Evolutionary conservation across 1,284 basidiomycete genomes (phyloP).

Genomic region (Ustilago loliicola): DNA sequence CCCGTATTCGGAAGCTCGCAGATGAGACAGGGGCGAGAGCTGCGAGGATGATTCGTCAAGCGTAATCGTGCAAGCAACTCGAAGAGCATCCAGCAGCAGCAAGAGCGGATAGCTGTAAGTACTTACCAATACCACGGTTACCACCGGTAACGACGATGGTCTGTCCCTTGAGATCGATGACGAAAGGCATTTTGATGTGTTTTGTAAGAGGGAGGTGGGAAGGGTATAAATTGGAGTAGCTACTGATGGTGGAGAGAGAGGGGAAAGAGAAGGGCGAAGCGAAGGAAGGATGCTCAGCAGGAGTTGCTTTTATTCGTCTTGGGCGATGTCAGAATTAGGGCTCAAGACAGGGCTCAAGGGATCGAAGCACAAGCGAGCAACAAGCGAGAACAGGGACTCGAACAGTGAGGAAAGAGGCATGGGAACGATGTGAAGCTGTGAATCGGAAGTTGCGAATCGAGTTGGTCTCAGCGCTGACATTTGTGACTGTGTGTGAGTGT

Average conservation of each 20-base stretch:
- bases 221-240: neutral
- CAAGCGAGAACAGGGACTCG: conserved; percentile 1
- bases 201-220: neutral
- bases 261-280: neutral
- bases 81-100: conserved; percentile 3
- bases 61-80: neutral
- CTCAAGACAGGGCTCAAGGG: neutral
- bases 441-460: conserved; percentile 11
- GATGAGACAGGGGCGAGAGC: too few relatives aligned
- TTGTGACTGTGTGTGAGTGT: neutral
- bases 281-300: neutral
- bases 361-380: neutral
- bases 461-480: conserved; percentile 10
- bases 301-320: conserved; percentile 6
- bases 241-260: neutral
- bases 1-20: too few relatives aligned
- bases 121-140: conserved; percentile 69
- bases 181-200: conserved; percentile 46
- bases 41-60: neutral
- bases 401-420: neutral
- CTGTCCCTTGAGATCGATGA: conserved; percentile 57
- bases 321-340: neutral
- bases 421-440: conserved; percentile 11
- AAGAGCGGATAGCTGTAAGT: neutral
- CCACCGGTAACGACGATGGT: conserved; percentile 74